phyloP scores from a whole-genome alignment of 495 filamentous ascomycete species.

The Xylaria grammica region DNA sequence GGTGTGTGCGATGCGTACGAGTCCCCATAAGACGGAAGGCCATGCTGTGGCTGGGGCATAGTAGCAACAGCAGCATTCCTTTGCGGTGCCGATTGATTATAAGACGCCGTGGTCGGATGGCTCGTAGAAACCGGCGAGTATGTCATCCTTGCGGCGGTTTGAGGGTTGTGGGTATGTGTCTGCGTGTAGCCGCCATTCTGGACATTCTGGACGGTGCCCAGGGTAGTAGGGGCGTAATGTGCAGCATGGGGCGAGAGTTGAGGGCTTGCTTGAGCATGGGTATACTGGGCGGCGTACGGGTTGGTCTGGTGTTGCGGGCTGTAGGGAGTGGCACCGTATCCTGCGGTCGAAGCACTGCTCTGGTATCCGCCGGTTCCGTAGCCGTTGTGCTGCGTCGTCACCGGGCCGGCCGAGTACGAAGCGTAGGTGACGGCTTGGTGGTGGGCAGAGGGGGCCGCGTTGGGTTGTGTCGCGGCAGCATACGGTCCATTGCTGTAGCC shows the following conservation, averaged over 20 bases:
- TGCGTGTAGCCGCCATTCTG: slow-evolving; percentile 34
- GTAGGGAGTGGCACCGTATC: slow-evolving; percentile 33
- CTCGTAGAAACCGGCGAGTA: slow-evolving; percentile 34
- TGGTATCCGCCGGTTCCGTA: slow-evolving; percentile 35
- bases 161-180: slow-evolving; percentile 31
- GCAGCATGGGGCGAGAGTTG: slow-evolving; percentile 33
- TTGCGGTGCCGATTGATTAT: slow-evolving; percentile 24
- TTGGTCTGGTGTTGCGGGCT: slow-evolving; percentile 36
- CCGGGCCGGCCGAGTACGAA: slow-evolving; percentile 34
- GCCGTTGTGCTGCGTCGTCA: slow-evolving; percentile 34
- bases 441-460: slow-evolving; percentile 27
- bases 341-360: slow-evolving; percentile 25
- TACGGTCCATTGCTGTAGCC: slow-evolving; percentile 39
- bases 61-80: slow-evolving; percentile 43
- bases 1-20: slow-evolving; percentile 34
- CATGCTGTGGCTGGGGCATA: slow-evolving; percentile 40
- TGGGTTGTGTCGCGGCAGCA: slow-evolving; percentile 26
- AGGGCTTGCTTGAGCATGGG: slow-evolving; percentile 33
- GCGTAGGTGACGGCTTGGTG: slow-evolving; percentile 31
- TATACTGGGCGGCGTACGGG: slow-evolving; percentile 34
- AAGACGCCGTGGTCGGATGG: slow-evolving; percentile 27
- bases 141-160: slow-evolving; percentile 28
- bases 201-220: slow-evolving; percentile 33
- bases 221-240: slow-evolving; percentile 28
- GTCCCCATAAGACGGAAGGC: slow-evolving; percentile 33